Percentiles rank a stretch among this genome's conserved stretches.
Evolutionary conservation across 768 basidiomycete genomes (phyloP).

Genomic region (Cystofilobasidium capitatum): DNA sequence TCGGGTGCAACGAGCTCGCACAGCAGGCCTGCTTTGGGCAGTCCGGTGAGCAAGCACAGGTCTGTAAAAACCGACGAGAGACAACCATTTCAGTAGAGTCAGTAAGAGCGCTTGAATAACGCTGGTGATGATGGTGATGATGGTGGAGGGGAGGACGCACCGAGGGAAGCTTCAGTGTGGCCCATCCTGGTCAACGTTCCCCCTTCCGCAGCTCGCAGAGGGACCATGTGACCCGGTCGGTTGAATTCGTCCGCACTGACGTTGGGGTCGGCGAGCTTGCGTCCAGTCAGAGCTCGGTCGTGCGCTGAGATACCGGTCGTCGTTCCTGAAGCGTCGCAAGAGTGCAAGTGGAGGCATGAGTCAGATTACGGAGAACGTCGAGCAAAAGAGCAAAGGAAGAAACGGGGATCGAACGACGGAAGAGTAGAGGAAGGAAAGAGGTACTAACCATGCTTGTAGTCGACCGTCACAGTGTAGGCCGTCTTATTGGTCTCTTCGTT

Average conservation of each 20-base stretch:
- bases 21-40: conserved; percentile 64
- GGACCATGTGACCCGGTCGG: conserved; percentile 91
- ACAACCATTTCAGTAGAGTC: neutral
- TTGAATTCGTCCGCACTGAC: conserved; percentile 61
- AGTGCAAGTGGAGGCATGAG: neutral
- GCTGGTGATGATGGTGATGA: neutral
- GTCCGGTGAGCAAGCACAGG: conserved; percentile 65
- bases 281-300: conserved; percentile 79
- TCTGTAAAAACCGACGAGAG: conserved; percentile 43
- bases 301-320: conserved; percentile 95
- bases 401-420: too few species aligned
- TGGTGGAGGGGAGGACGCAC: conserved; percentile 36
- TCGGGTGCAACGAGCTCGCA: conserved; percentile 90
- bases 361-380: neutral
- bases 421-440: neutral
- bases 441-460: conserved; percentile 71
- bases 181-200: conserved; percentile 80
- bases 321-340: conserved; percentile 51
- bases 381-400: neutral
- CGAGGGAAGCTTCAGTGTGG: conserved; percentile 80
- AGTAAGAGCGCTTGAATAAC: neutral
- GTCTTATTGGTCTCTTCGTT: conserved; percentile 88
- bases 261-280: conserved; percentile 58
- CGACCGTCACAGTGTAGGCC: conserved; percentile 91
- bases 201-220: conserved; percentile 72